Percentiles rank a stretch among this genome's conserved stretches.
Evolutionary conservation across 73 alveolate genomes (phyloP).

Genomic region (Paramecium tetraurelia): DNA sequence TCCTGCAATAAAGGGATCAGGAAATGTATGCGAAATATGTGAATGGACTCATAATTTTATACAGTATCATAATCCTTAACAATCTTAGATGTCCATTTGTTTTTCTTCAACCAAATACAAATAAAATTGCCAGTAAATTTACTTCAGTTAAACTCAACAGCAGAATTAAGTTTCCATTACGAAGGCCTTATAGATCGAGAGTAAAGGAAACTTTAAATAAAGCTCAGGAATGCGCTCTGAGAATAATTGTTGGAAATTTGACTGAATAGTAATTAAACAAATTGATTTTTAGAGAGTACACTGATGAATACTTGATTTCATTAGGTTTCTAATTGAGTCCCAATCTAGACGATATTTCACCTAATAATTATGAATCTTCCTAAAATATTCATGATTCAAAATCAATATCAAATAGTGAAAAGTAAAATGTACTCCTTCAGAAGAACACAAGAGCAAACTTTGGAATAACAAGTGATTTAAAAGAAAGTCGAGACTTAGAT

Average conservation of each 20-base stretch:
- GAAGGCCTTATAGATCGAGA: not conserved
- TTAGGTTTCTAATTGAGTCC: not conserved
- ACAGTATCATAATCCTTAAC: not conserved
- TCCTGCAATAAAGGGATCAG: slow-evolving; percentile 17
- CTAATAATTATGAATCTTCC: not conserved
- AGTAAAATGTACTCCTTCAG: not conserved
- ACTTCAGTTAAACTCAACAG: not conserved
- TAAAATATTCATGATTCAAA: not conserved
- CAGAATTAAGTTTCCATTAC: slow-evolving; percentile 6
- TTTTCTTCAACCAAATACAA: slow-evolving; percentile 16
- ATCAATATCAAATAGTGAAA: not conserved
- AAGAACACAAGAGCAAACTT: not conserved
- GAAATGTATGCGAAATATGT: slow-evolving; percentile 32
- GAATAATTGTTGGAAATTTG: not conserved
- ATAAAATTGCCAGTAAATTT: slow-evolving; percentile 8
- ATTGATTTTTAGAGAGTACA: not conserved
- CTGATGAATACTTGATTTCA: not conserved
- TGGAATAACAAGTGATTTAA: not conserved
- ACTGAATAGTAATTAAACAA: not conserved
- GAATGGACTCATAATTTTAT: slow-evolving; percentile 48
- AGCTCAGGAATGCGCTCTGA: not conserved
- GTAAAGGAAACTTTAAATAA: not conserved
- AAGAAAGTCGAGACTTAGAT: not conserved
- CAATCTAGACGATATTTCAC: not conserved
- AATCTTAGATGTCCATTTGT: slow-evolving; percentile 32